phyloP scores from a whole-genome alignment of 1,284 basidiomycete genomes.

The Abortiporus biennis region DNA sequence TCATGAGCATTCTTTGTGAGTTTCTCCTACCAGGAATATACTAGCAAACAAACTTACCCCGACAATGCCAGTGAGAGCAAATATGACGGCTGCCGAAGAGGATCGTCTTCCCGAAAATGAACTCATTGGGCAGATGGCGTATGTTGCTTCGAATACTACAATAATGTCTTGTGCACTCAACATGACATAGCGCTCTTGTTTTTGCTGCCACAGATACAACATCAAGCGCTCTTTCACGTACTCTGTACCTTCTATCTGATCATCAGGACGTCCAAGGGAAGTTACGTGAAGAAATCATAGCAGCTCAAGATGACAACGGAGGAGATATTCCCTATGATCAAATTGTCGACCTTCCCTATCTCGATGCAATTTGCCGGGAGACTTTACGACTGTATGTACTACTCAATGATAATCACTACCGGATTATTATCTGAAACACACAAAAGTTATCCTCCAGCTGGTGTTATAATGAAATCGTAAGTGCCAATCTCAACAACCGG shows the following conservation, averaged over 20 bases:
- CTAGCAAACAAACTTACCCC: too few relatives aligned
- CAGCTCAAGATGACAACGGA: not conserved
- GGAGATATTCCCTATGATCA: slow-evolving; percentile 18
- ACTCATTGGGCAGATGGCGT: slow-evolving; percentile 17
- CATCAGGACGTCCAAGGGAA: slow-evolving; percentile 43
- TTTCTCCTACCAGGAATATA: too few relatives aligned
- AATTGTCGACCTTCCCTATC: slow-evolving; percentile 30
- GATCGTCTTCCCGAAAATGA: slow-evolving; percentile 9
- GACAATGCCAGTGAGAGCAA: slow-evolving; percentile 5
- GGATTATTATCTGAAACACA: not conserved
- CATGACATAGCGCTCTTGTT: slow-evolving; percentile 30
- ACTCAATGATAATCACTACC: not conserved
- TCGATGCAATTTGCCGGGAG: slow-evolving; percentile 56
- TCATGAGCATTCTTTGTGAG: slow-evolving; percentile 27
- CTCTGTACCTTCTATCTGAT: slow-evolving; percentile 51
- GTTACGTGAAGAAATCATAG: slow-evolving; percentile 40
- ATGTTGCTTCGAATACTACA: slow-evolving; percentile 7
- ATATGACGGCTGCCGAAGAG: slow-evolving; percentile 6
- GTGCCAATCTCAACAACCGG: not conserved
- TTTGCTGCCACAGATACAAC: slow-evolving; percentile 46
- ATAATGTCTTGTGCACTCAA: not conserved
- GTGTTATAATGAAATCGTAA: slow-evolving; percentile 4
- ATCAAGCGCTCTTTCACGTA: slow-evolving; percentile 58
- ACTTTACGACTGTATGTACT: slow-evolving; percentile 41
- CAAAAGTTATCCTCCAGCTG: slow-evolving; percentile 7